Evolutionary conservation across 208 protist genomes (phyloP).

Genomic region (Crithidia mellificae): DNA sequence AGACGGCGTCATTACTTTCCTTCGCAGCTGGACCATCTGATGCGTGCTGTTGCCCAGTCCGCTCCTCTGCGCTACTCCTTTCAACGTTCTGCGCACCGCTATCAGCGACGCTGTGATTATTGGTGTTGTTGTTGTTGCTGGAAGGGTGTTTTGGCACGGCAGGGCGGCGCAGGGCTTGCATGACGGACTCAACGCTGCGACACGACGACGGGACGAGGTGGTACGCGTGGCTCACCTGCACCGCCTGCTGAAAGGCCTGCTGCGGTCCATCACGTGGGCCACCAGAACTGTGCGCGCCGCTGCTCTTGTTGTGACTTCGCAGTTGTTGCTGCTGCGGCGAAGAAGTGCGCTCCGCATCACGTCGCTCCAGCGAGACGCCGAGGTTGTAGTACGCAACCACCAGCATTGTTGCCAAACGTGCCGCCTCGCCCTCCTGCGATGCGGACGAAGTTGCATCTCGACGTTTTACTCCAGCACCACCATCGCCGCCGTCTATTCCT

Average conservation of each 20-base stretch:
- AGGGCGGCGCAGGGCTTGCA: slow-evolving; percentile 54
- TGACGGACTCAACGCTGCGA: slow-evolving; percentile 67
- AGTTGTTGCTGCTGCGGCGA: not conserved
- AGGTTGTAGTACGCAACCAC: slow-evolving; percentile 86
- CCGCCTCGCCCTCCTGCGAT: slow-evolving; percentile 6
- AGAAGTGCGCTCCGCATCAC: slow-evolving; percentile 18
- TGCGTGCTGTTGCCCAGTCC: not conserved
- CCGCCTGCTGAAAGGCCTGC: slow-evolving; percentile 55
- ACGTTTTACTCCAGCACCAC: slow-evolving; percentile 36
- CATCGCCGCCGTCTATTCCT: slow-evolving; percentile 12
- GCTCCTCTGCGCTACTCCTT: not conserved
- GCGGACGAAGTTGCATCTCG: too few relatives aligned
- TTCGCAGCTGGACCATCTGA: not conserved
- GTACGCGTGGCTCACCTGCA: slow-evolving; percentile 60
- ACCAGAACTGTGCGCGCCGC: too few relatives aligned
- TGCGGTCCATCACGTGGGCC: slow-evolving; percentile 42
- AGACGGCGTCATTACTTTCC: not conserved
- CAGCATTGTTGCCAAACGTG: slow-evolving; percentile 68
- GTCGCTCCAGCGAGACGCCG: slow-evolving; percentile 77
- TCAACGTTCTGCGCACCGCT: too few relatives aligned
- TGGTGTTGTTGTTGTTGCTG: not conserved
- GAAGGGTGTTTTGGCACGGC: too few relatives aligned
- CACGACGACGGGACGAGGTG: slow-evolving; percentile 52
- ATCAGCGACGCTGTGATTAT: not conserved
- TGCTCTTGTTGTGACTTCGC: too few relatives aligned